Evolutionary conservation across 371 early-diverging fungal genomes (phyloP).

Genomic region (Smittium culicis): DNA sequence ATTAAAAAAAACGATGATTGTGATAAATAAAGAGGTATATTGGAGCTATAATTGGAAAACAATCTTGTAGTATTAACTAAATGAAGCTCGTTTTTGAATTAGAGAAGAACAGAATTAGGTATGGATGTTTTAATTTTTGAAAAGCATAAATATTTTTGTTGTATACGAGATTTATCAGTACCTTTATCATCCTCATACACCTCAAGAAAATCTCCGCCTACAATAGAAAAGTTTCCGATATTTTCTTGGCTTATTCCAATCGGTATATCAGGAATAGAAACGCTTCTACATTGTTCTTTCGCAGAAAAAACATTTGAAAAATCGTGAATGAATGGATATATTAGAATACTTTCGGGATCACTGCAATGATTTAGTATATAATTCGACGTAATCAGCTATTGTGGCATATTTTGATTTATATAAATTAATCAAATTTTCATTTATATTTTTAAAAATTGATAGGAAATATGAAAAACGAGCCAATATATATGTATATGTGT

Average conservation of each 20-base stretch:
- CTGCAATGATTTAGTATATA: slow-evolving; percentile 61
- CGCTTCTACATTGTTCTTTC: slow-evolving; percentile 45
- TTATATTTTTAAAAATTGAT: too few species aligned
- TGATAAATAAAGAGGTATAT: too few species aligned
- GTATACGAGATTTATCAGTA: neutral
- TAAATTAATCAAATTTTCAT: too few species aligned
- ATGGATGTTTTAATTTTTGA: slow-evolving; percentile 33
- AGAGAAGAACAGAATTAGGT: too few species aligned
- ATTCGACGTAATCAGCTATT: slow-evolving; percentile 71
- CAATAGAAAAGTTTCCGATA: slow-evolving; percentile 81
- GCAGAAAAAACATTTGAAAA: slow-evolving; percentile 61
- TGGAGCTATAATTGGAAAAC: too few species aligned
- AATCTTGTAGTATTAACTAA: too few species aligned
- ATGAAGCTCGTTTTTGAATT: neutral
- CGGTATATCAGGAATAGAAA: slow-evolving; percentile 71
- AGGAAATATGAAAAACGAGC: too few species aligned
- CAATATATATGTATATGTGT: too few species aligned
- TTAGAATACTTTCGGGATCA: slow-evolving; percentile 38
- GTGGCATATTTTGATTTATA: too few species aligned
- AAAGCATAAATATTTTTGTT: neutral
- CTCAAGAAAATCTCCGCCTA: slow-evolving; percentile 89
- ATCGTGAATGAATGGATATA: slow-evolving; percentile 81
- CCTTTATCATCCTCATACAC: slow-evolving; percentile 47
- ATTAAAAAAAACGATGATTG: neutral
- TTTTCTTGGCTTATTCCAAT: slow-evolving; percentile 39